Evolutionary conservation across 2,329 filamentous ascomycete species (phyloP).

Genomic region (Colletotrichum lupini): DNA sequence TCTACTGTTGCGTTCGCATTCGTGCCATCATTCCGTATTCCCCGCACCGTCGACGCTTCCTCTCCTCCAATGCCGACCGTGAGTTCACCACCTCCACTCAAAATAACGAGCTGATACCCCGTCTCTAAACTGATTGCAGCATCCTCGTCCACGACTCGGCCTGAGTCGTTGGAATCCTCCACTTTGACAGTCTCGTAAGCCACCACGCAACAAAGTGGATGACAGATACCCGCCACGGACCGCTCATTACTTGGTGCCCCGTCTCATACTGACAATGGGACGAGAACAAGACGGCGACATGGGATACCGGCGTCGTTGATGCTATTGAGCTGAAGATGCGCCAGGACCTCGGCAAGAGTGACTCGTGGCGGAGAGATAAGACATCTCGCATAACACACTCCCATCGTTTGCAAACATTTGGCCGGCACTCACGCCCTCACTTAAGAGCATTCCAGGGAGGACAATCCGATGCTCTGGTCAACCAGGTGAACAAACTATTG

Average conservation of each 20-base stretch:
- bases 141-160: not conserved
- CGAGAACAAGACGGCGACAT: not conserved
- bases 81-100: not conserved
- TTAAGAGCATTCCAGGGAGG: not conserved
- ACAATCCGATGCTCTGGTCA: not conserved
- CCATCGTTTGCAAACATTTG: no score
- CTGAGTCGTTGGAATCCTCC: not conserved
- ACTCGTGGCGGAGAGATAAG: not conserved
- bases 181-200: not conserved
- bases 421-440: no score
- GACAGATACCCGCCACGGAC: not conserved
- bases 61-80: not conserved
- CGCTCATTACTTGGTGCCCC: not conserved
- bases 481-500: not conserved
- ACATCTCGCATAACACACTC: not conserved
- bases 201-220: slow-evolving; percentile 1
- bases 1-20: not conserved
- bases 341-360: not conserved
- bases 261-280: not conserved
- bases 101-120: not conserved
- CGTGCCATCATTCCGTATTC: not conserved
- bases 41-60: not conserved
- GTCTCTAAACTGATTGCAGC: not conserved
- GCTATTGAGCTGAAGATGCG: not conserved
- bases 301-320: not conserved